phyloP scores from a whole-genome alignment of 2,329 filamentous ascomycete genomes.

The Thelonectria blattea region DNA sequence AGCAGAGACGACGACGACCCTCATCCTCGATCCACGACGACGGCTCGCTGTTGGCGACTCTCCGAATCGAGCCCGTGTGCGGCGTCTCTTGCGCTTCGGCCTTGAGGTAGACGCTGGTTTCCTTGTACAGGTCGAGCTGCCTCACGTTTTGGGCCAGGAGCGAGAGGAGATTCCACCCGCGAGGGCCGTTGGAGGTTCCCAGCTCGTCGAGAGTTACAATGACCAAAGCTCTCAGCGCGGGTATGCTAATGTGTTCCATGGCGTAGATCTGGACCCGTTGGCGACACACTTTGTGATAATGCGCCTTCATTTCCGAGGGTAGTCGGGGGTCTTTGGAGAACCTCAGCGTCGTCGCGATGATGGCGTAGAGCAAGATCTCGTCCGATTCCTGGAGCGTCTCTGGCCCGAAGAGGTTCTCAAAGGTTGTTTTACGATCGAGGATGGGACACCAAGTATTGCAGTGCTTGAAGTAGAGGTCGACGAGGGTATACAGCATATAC shows the following conservation, averaged over 20 bases:
- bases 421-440: constrained; percentile 51
- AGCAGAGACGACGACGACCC: constrained; percentile 49
- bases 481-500: constrained; percentile 64
- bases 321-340: constrained; percentile 50
- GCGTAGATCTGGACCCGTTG: constrained; percentile 50
- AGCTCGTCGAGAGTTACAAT: constrained; percentile 51
- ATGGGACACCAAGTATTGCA: constrained; percentile 65
- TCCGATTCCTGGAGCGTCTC: constrained; percentile 48
- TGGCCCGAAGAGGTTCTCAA: constrained; percentile 49
- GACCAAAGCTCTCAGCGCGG: constrained; percentile 48
- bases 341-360: constrained; percentile 50
- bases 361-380: constrained; percentile 50
- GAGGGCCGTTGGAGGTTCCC: constrained; percentile 50
- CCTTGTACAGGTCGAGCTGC: constrained; percentile 49
- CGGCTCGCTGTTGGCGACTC: constrained; percentile 44
- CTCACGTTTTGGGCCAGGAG: constrained; percentile 47
- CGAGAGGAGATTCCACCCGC: constrained; percentile 50
- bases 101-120: constrained; percentile 46
- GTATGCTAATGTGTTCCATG: constrained; percentile 49
- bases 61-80: constrained; percentile 43
- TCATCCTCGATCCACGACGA: constrained; percentile 54
- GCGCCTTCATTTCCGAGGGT: constrained; percentile 45
- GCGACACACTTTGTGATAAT: constrained; percentile 48
- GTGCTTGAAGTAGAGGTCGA: constrained; percentile 68
- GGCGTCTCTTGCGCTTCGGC: constrained; percentile 42